These are phyloP conservation scores for Magnolia changhungtana DNA, from an alignment of 164 flowering plant genomes.

Conservation along the genomic window DNA sequence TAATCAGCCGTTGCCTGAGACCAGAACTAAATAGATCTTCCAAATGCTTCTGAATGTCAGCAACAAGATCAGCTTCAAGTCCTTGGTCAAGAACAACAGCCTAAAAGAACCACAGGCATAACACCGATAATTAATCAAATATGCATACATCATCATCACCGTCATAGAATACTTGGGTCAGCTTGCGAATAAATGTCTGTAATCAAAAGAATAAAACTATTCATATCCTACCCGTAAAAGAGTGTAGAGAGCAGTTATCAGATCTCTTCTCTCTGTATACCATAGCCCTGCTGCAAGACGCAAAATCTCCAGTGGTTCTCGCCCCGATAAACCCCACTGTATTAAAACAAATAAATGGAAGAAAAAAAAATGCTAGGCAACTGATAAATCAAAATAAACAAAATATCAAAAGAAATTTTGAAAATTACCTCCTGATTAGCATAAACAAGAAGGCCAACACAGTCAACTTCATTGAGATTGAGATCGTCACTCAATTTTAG, in stretches of 20 bases:
- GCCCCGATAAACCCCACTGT: constrained; percentile 88
- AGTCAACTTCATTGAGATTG: constrained; percentile 89
- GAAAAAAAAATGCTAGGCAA: neutral
- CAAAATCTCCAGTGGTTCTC: constrained; percentile 78
- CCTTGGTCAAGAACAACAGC: constrained; percentile 94
- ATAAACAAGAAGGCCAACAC: constrained; percentile 75
- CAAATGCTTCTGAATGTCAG: constrained; percentile 66
- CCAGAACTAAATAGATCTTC: constrained; percentile 82
- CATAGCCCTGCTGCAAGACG: constrained; percentile 97
- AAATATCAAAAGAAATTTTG: neutral
- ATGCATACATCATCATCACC: neutral
- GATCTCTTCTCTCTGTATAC: constrained; percentile 95
- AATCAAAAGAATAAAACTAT: too few relatives aligned
- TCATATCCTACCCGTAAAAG: constrained; percentile 61
- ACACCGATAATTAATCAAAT: neutral
- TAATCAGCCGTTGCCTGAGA: constrained; percentile 72
- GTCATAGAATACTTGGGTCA: neutral
- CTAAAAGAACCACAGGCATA: constrained; percentile 38
- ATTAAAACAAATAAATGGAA: neutral
- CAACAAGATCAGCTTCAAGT: constrained; percentile 67
- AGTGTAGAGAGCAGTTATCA: constrained; percentile 59
- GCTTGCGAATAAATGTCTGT: neutral
- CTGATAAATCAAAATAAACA: neutral
- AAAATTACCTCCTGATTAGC: constrained; percentile 84
- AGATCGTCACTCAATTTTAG: constrained; percentile 90